Percentiles rank a stretch among this genome's conserved stretches.
These are phyloP conservation scores for Colletotrichum eremochloae DNA, from an alignment of 2,329 filamentous ascomycete genomes.

Conservation along the genomic window DNA sequence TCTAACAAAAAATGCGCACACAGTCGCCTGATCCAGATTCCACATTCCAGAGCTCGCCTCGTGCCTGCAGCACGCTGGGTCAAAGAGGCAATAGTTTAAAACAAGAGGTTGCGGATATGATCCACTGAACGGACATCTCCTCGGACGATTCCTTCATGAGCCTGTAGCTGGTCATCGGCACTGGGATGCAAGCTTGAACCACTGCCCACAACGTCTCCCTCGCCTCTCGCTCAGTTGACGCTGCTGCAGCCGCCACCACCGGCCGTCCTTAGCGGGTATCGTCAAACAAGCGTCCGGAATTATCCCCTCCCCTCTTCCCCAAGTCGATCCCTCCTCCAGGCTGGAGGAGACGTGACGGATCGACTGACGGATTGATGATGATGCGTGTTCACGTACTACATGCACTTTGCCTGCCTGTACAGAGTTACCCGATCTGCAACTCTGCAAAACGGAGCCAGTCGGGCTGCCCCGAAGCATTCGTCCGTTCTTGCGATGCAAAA, in stretches of 20 bases:
- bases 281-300: conserved; percentile 19
- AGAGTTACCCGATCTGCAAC: conserved; percentile 22
- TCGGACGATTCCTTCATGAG: conserved; percentile 6
- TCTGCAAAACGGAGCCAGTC: conserved; percentile 11
- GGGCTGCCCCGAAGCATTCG: conserved; percentile 32
- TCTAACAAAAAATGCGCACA: background rate
- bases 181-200: conserved; percentile 18
- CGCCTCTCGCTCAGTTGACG: conserved; percentile 31
- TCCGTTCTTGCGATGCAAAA: conserved; percentile 31
- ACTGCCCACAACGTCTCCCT: conserved; percentile 11
- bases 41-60: conserved; percentile 37
- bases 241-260: conserved; percentile 42
- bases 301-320: background rate
- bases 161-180: conserved; percentile 14
- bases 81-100: conserved; percentile 36
- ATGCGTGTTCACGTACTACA: background rate
- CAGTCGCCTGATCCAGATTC: conserved; percentile 20
- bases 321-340: conserved; percentile 6
- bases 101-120: conserved; percentile 38
- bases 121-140: conserved; percentile 13
- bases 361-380: background rate
- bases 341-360: background rate
- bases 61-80: conserved; percentile 32
- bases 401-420: background rate
- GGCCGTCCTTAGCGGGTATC: conserved; percentile 28